phyloP scores from a whole-genome alignment of 305 asterid species.

The Fraxinus sp. region DNA sequence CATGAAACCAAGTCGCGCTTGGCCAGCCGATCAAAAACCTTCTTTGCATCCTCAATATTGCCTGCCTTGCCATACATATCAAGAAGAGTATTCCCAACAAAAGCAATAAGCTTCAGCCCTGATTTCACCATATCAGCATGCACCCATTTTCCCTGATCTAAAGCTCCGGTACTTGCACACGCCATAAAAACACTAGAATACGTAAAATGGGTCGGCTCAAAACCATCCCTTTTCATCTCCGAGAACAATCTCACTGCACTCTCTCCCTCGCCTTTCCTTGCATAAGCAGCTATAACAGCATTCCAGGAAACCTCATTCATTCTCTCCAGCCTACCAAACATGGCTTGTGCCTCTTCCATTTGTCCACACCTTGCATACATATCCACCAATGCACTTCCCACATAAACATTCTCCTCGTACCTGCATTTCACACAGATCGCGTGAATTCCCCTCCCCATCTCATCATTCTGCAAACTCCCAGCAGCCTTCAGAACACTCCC shows the following conservation, averaged over 20 bases:
- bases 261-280: conserved; percentile 68
- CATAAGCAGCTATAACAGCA: conserved; percentile 71
- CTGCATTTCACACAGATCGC: conserved; percentile 59
- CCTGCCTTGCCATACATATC: conserved; percentile 89
- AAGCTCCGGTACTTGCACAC: conserved; percentile 69
- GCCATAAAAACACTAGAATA: conserved; percentile 73
- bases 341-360: conserved; percentile 52
- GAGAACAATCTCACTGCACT: conserved; percentile 49
- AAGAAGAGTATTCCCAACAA: conserved; percentile 76
- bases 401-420: conserved; percentile 56
- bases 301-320: conserved; percentile 88
- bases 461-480: conserved; percentile 42
- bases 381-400: conserved; percentile 82
- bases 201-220: conserved; percentile 64
- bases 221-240: conserved; percentile 68
- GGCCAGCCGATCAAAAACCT: conserved; percentile 57
- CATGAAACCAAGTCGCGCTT: conserved; percentile 71
- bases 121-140: conserved; percentile 71
- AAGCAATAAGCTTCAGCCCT: conserved; percentile 57
- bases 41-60: conserved; percentile 66
- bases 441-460: conserved; percentile 60
- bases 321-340: conserved; percentile 46
- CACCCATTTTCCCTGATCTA: conserved; percentile 81
- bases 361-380: conserved; percentile 60
- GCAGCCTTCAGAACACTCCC: conserved; percentile 77